Percentiles rank a stretch among this genome's conserved stretches.
Conservation (phyloP, 768 basidiomycete species). For the Cyclocybe cylindracea region DNA sequence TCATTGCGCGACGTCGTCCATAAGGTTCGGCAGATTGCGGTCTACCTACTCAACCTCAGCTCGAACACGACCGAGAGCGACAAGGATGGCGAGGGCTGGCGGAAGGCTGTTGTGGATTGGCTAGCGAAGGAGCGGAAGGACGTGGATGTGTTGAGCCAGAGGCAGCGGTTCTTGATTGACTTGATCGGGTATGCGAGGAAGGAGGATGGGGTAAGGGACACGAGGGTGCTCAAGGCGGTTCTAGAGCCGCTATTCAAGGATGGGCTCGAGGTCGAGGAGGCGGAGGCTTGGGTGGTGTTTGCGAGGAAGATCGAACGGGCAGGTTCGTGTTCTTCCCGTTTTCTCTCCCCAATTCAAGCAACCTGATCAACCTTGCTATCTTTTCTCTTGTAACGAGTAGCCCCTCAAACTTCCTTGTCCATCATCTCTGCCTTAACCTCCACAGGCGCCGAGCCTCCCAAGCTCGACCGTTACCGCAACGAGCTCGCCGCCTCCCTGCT, state of each 20-base stretch:
- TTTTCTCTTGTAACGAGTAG: constrained; percentile 35
- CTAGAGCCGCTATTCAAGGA: constrained; percentile 62
- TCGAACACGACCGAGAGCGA: neutral
- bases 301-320: constrained; percentile 62
- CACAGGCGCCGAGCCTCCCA: constrained; percentile 66
- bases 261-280: constrained; percentile 62
- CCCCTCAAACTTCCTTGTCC: constrained; percentile 67
- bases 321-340: constrained; percentile 40
- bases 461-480: constrained; percentile 81
- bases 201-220: constrained; percentile 51
- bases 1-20: constrained; percentile 41
- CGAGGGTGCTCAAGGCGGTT: constrained; percentile 60
- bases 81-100: constrained; percentile 49
- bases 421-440: constrained; percentile 63
- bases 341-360: too few relatives aligned
- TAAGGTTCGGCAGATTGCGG: constrained; percentile 52
- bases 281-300: constrained; percentile 76
- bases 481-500: constrained; percentile 84
- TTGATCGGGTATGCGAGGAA: constrained; percentile 28
- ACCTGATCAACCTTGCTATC: too few relatives aligned
- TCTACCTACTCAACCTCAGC: constrained; percentile 60
- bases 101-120: constrained; percentile 38
- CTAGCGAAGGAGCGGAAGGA: constrained; percentile 16
- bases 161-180: constrained; percentile 28
- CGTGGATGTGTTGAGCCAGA: constrained; percentile 12